Base-by-base conservation (phyloP, 257 asterid species). In the Forsythia viridissima region DNA sequence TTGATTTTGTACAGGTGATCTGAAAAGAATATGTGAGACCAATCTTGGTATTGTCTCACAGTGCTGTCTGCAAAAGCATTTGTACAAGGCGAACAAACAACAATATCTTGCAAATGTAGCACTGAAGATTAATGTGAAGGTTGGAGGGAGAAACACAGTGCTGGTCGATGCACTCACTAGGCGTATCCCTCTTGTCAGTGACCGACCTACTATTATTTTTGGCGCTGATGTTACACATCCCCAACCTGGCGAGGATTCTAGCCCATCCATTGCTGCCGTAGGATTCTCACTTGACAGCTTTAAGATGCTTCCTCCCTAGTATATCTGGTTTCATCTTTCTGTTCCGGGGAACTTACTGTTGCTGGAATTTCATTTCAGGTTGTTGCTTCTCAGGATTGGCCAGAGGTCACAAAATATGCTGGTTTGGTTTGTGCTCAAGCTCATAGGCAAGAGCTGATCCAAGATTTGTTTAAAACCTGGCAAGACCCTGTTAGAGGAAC, bases 371-470 rank as follows among this genome's bases (percentile, higher is more conserved):
- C 8, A 21, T 40, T 76, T 36, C 86, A 96, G 99, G 99, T 96
- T 70, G 99, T 96, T 71, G 99, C 99, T n/a, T 96, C 99, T 24
- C 98, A 93, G 84, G 99, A 96, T 85, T 96, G 98, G 98, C 99
- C 99, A 0, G 97, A 93, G 78, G 90, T 96, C 55, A 93, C 99
- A 0, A 93, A 96, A 67, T 96, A 96, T 77, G 98, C 98, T 36
- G 99, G 98, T 34, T 81, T 96, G 88, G 99, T 96, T 59, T 92
- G 94, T 84, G 97, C 99, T 40, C 99, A 96, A 85, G 95, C 99
- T 67, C 98, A 93, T 79, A 83, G 99, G 43, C 99, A 96, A 82
- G 99, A 96, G 85, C 94, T 96, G 41, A 93, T 96, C 42, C 93
- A 96, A 76, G 99, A 96, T 78, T 70, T 96, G 76, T 96, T 81